Conservation (phyloP, 257 asterid genomes). For the Coffea eugenioides region DNA sequence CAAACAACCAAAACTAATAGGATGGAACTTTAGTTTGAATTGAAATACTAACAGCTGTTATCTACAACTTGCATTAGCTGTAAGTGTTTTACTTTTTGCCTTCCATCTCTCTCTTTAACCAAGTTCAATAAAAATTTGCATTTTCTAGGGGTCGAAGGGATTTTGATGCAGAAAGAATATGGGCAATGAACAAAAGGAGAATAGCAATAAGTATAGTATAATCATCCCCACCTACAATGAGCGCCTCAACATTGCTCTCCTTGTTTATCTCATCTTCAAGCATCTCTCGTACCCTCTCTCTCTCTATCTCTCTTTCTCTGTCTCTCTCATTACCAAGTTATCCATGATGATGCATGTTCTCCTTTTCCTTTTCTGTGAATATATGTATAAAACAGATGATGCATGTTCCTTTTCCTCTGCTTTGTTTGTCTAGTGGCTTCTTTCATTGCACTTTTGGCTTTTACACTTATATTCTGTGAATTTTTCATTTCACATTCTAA, state of each 20-base stretch:
- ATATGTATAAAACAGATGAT: no score
- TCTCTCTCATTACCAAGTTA: background rate
- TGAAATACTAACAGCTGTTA: background rate
- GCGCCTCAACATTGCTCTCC: constrained; percentile 91
- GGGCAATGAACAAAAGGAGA: constrained; percentile 27
- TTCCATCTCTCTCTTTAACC: background rate
- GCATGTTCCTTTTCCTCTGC: background rate
- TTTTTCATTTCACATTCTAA: background rate
- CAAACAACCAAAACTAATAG: background rate
- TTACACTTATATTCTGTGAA: background rate
- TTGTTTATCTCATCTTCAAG: constrained; percentile 84
- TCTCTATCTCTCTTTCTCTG: constrained; percentile 7
- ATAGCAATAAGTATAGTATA: constrained; percentile 77
- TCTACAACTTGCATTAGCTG: background rate
- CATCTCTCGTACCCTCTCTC: constrained; percentile 48
- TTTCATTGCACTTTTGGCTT: background rate
- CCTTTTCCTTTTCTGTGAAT: background rate
- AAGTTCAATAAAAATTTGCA: background rate
- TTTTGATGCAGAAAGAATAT: constrained; percentile 19
- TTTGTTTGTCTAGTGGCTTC: background rate
- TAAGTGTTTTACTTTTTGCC: background rate
- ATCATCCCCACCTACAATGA: constrained; percentile 94
- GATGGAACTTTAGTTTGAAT: background rate
- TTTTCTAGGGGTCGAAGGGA: background rate
- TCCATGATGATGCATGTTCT: background rate